Percentiles rank a stretch among this genome's conserved stretches.
These are phyloP conservation scores for Collybiopsis luxurians DNA, from an alignment of 768 basidiomycete genomes.

Conservation along the genomic window DNA sequence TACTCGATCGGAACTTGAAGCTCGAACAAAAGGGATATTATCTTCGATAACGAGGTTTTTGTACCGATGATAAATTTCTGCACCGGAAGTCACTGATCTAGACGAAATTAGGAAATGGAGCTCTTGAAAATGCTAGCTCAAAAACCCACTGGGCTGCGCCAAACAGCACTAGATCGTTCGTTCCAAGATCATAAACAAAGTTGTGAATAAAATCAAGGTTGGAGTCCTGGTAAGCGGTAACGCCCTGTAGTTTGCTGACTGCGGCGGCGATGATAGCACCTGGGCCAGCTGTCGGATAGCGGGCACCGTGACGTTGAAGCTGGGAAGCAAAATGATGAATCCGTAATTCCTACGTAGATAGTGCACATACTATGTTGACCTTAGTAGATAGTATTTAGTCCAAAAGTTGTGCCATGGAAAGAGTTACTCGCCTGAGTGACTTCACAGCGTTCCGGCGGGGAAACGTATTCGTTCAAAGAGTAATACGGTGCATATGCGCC, in stretches of 20 bases:
- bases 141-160: conserved; percentile 62
- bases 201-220: conserved; percentile 54
- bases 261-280: conserved; percentile 40
- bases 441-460: conserved; percentile 46
- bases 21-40: conserved; percentile 46
- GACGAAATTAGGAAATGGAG: not conserved
- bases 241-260: conserved; percentile 53
- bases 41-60: conserved; percentile 28
- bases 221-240: conserved; percentile 39
- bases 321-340: conserved; percentile 21
- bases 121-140: not conserved
- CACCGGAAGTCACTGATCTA: conserved; percentile 49
- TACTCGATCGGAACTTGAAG: conserved; percentile 55
- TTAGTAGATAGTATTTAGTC: conserved; percentile 27
- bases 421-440: conserved; percentile 44
- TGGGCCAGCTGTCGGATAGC: conserved; percentile 63
- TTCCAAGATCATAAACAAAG: conserved; percentile 59
- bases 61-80: conserved; percentile 42
- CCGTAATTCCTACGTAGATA: not conserved
- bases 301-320: conserved; percentile 81
- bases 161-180: conserved; percentile 58
- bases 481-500: conserved; percentile 63
- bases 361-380: conserved; percentile 57
- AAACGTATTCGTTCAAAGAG: conserved; percentile 40
- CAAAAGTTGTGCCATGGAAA: not conserved